Evolutionary conservation across 1,139 yeast species (phyloP).

Genomic region (Scheffersomyces parashehatae): DNA sequence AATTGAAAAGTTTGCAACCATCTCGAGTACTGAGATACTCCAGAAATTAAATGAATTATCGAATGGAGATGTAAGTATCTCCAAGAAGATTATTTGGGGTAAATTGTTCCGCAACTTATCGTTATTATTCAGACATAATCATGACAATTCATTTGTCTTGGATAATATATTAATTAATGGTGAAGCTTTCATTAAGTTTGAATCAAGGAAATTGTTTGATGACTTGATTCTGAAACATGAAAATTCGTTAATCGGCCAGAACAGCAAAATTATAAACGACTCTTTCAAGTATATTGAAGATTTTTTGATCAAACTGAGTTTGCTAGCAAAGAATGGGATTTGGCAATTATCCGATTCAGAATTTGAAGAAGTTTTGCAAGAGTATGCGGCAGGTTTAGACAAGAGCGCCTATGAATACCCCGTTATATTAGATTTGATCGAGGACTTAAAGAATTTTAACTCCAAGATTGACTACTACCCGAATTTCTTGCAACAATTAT

Average conservation of each 20-base stretch:
- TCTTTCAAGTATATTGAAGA: constrained; percentile 12
- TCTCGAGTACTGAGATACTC: constrained; percentile 11
- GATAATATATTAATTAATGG: constrained; percentile 36
- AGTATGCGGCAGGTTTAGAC: constrained; percentile 8
- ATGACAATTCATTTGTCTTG: constrained; percentile 32
- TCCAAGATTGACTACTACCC: constrained; percentile 23
- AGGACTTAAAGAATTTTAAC: constrained; percentile 17
- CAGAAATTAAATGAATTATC: constrained; percentile 13
- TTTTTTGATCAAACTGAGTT: constrained; percentile 12
- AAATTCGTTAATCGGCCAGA: constrained; percentile 15
- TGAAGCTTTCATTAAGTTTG: constrained; percentile 30
- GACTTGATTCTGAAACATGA: constrained; percentile 5
- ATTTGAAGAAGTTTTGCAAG: constrained; percentile 13
- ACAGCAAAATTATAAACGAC: constrained; percentile 14
- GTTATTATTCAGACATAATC: constrained; percentile 35
- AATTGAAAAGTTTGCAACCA: constrained; percentile 15
- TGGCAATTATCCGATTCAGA: constrained; percentile 14
- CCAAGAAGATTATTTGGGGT: constrained; percentile 22
- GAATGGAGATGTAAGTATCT: constrained; percentile 9
- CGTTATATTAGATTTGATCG: constrained; percentile 12
- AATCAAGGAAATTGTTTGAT: constrained; percentile 14
- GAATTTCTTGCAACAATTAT: constrained; percentile 20
- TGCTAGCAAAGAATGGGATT: constrained; percentile 14
- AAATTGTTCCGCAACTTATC: constrained; percentile 34
- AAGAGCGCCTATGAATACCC: constrained; percentile 12